Evolutionary conservation across 257 asterid species (phyloP), one percentile per base, ranked within the genome.

Genomic region (Nicotiana tomentosiformis): DNA sequence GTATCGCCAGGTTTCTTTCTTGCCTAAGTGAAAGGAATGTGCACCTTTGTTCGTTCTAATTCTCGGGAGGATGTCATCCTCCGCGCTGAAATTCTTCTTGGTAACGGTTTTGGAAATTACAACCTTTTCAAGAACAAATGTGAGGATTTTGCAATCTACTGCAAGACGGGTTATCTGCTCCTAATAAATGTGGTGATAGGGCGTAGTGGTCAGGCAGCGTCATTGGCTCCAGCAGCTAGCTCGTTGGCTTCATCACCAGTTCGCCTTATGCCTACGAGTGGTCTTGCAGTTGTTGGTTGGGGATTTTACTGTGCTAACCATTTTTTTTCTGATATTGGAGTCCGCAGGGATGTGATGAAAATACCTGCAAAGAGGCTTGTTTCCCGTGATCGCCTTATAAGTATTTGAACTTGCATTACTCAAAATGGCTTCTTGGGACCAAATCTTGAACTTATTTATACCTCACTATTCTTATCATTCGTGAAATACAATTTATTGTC

Each of bases 111-210:
- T 80, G 98, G 98, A 1, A 86, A 69, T 15, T 95, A 93, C 80
- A 82, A 90, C 74, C 35, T 95, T 46, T 95, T 89, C 90, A 91
- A 89, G 84, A 94, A 91, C 91, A 95, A 95, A 87, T 93, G 98
- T 4, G 98, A 95, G 86, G 98, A 95, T 81, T 90, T 95, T 9
- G 92, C 98, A 0, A 91, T 93, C 62, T 95, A 95, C 90, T 93
- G 98, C 90, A 95, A 95, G 86, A 95, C 98, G 2, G 98, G 96
- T 46, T 86, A 89, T 82, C 92, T 94, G n/a, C 72, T 91, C 74
- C 82, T 87, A 1, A 84, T 90, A 35, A 86, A 84, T 0, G 83
- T 87, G 60, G 29, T 10, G 60, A 84, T 92, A 4, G 97, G 98
- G 9, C 87, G 94, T 20, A 94, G 98, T 77, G 98, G 97, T 29